A percentile compares a stretch with the other conserved stretches of the same genome.
These are phyloP conservation scores for Picea abies DNA, from an alignment of 83 land plant genomes.

Conservation along the genomic window DNA sequence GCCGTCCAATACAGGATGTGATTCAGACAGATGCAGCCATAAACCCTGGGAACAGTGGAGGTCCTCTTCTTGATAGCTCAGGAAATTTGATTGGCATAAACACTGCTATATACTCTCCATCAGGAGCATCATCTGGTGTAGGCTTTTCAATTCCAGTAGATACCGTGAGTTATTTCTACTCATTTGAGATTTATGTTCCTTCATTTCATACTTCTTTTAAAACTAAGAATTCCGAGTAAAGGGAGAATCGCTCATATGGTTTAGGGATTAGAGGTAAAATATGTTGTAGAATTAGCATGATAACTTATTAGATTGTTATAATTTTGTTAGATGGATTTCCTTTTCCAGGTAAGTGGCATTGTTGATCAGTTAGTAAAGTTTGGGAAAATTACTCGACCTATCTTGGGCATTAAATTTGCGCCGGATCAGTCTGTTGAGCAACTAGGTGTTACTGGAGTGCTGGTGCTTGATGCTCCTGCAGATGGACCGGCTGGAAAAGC, in stretches of 20 bases:
- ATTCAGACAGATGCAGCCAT: constrained; percentile 99
- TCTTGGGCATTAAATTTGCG: constrained; percentile 97
- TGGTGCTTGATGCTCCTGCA: constrained; percentile 96
- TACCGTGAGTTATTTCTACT: constrained; percentile 66
- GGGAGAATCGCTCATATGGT: not conserved
- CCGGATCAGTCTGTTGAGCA: constrained; percentile 99
- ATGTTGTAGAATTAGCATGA: not conserved
- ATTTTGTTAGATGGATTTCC: not conserved
- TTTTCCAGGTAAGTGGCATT: constrained; percentile 82
- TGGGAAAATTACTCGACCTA: constrained; percentile 96
- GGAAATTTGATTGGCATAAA: constrained; percentile 96
- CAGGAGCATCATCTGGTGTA: constrained; percentile 99
- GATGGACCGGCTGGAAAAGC: constrained; percentile 99
- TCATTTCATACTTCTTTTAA: too few species aligned
- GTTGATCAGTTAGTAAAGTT: constrained; percentile 92
- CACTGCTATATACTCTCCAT: constrained; percentile 98
- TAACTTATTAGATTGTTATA: not conserved
- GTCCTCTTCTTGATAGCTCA: constrained; percentile 95
- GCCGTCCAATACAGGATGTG: constrained; percentile 98
- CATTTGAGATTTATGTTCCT: not conserved
- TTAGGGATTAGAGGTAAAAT: not conserved
- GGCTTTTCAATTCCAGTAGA: constrained; percentile 99
- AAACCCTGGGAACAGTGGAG: constrained; percentile 99
- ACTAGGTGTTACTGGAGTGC: constrained; percentile 95
- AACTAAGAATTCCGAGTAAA: not conserved